Evolutionary conservation across 495 filamentous ascomycete species (phyloP).

Genomic region (Tuber brumale): DNA sequence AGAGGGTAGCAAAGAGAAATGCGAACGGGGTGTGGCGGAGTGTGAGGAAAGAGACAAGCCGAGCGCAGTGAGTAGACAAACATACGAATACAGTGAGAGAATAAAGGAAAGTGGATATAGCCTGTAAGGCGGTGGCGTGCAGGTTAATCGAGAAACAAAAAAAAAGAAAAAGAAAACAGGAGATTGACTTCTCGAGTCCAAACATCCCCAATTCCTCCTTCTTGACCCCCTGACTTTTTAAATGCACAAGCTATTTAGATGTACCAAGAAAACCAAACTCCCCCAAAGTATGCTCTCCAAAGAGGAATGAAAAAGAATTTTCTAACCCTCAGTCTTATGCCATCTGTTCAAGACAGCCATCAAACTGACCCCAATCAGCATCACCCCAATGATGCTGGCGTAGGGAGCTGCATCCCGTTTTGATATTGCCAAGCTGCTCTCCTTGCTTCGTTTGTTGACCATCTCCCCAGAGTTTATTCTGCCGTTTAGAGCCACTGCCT

Average conservation of each 20-base stretch:
- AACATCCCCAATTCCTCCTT: slow-evolving; percentile 27
- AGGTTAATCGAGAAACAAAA: slow-evolving; percentile 22
- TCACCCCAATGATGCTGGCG: slow-evolving; percentile 80
- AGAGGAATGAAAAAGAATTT: slow-evolving; percentile 23
- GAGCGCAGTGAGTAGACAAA: slow-evolving; percentile 31
- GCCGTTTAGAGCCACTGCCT: slow-evolving; percentile 20
- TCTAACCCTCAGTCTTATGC: slow-evolving; percentile 42
- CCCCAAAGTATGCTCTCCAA: slow-evolving; percentile 23
- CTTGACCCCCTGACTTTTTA: slow-evolving; percentile 36
- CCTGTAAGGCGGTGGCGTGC: slow-evolving; percentile 11
- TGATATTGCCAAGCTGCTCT: slow-evolving; percentile 23
- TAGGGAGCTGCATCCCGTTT: slow-evolving; percentile 63
- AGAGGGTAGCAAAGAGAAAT: slow-evolving; percentile 37
- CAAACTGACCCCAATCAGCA: slow-evolving; percentile 77
- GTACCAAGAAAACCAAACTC: slow-evolving; percentile 29
- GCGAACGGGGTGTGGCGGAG: slow-evolving; percentile 34
- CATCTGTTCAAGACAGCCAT: slow-evolving; percentile 95
- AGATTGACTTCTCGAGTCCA: slow-evolving; percentile 23
- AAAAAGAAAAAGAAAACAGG: slow-evolving; percentile 29
- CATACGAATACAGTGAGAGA: slow-evolving; percentile 35
- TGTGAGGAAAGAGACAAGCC: slow-evolving; percentile 35
- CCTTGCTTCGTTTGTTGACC: slow-evolving; percentile 18
- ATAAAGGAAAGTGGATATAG: slow-evolving; percentile 16
- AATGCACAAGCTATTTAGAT: slow-evolving; percentile 30
- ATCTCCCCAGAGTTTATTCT: slow-evolving; percentile 13